Evolutionary conservation across 805 yeast genomes (phyloP), one percentile per base, ranked within the genome.

Genomic region (Schwanniomyces pseudopolymorphus): DNA sequence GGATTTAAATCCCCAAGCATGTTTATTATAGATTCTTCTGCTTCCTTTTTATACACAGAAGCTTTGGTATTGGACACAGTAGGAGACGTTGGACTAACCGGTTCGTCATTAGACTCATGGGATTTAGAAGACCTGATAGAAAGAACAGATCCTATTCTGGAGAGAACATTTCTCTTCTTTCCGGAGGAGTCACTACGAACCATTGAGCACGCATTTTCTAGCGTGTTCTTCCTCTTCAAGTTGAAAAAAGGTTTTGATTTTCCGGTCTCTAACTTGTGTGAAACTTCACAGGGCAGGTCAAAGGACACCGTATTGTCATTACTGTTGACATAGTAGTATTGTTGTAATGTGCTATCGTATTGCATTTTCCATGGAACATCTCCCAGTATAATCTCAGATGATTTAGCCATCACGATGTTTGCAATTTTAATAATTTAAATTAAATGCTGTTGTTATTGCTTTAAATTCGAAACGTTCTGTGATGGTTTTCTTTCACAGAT

Each of bases 201-300:
- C 37, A 17, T 31, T 9, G 21, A 20, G 20, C 25, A 33, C 17
- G 19, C 14, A 14, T 10, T 36, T 17, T 42, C 45, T 13, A 14
- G 25, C 7, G 26, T 42, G 36, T 42, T 22, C 26, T 28, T 43
- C 24, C 37, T 28, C 39, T 38, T 39, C 13, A 39, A 24, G 11
- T 28, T 33, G 7, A 21, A 21, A 11, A 31, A 47, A 24, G 19
- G n/a, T 14, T 20, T 27, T 20, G 10, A 10, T 10, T 25, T 39
- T 3, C 13, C 25, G 6, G 33, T 11, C 14, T 24, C 33, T 8
- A 25, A 13, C 31, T 14, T 37, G 4, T n/a, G 33, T 24, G 43
- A 33, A n/a, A 75, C 79, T 56, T 75, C 80, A 40, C 68, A 58
- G 2, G 80, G 79, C 37, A 67, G 69, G 54, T 76, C 79, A 50